Base-by-base conservation (phyloP, 345 rosid species). In the Angophora floribunda region DNA sequence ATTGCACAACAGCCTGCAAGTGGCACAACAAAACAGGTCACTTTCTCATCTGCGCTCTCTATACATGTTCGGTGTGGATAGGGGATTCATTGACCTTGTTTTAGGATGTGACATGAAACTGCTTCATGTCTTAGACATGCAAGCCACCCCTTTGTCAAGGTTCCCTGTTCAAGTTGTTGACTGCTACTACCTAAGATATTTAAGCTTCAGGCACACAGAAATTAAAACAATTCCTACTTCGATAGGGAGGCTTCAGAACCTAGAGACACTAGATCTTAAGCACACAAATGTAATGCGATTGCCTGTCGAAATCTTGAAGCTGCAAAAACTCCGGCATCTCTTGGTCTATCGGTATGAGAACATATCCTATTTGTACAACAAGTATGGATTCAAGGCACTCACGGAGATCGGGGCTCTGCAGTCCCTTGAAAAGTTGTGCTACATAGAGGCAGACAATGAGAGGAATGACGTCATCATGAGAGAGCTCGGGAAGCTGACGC, bases 211-310 rank as follows among this genome's bases (percentile, higher is more conserved):
- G 88, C 51, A 80, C 51, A 91, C 95, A 4, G 89, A 88, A 90
- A 86, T 93, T 24, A 87, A 88, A 47, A 59, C 36, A 13, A 85
- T 93, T 57, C 94, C 95, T 9, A 87, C 82, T 26, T 87, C 92
- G 7, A 91, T 92, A 5, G 90, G 89, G 70, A 91, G 90, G 90
- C 94, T 93, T 65, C 90, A 78, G 50, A 90, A 92, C 87, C 90
- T 93, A 12, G 94, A 92, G 89, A 93, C 93, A 6, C 75, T 93
- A 51, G 94, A 93, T 86, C 92, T 93, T 61, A 93, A 92, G 45
- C 93, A 92, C 45, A 78, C 94, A 45, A 52, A 87, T 80, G 91
- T 92, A 67, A 90, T 91, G 1, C 87, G 84, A 55, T 85, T 93
- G 87, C 95, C 95, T 0, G 87, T 82, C 28, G 91, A 90, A 87